Evolutionary conservation across 2,329 filamentous ascomycete species (phyloP).

Genomic region (Aspergillus texensis): DNA sequence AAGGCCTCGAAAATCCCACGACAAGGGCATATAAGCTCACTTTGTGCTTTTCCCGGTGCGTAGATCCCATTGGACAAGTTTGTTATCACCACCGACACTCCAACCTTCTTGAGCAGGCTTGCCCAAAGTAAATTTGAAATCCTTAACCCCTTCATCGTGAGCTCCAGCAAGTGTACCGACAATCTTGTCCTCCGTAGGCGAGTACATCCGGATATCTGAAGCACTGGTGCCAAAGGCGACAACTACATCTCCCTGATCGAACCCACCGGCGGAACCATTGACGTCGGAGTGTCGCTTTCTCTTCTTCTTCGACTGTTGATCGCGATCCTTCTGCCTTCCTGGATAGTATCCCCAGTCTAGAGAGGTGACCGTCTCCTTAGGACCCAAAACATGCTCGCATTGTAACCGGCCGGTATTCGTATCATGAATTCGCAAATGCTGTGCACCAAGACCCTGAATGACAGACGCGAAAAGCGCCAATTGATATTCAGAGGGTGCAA

Average conservation of each 20-base stretch:
- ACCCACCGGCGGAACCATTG: constrained; percentile 39
- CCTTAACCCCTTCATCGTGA: constrained; percentile 52
- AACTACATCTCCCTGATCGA: constrained; percentile 46
- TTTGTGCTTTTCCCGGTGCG: constrained; percentile 45
- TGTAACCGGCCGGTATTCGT: constrained; percentile 52
- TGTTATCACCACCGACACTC: constrained; percentile 57
- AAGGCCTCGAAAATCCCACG: background rate
- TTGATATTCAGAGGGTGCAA: constrained; percentile 54
- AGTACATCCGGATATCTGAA: constrained; percentile 54
- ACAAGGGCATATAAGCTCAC: constrained; percentile 33
- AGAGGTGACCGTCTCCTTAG: constrained; percentile 52
- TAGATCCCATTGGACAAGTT: constrained; percentile 56
- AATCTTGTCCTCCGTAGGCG: constrained; percentile 51
- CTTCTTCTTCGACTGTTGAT: constrained; percentile 52
- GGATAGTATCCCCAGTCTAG: constrained; percentile 55
- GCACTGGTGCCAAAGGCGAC: constrained; percentile 53
- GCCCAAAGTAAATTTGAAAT: constrained; percentile 53
- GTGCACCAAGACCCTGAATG: constrained; percentile 55
- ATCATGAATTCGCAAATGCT: constrained; percentile 57
- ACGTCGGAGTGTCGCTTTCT: constrained; percentile 50
- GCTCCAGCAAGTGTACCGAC: constrained; percentile 48
- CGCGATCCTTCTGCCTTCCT: constrained; percentile 36
- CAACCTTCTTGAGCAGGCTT: constrained; percentile 48
- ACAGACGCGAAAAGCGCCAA: constrained; percentile 57
- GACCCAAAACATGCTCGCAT: constrained; percentile 52